A percentile compares a stretch with the other conserved stretches of the same genome.
Conservation (phyloP, 345 rosid genomes). For the Rubroshorea leprosula region DNA sequence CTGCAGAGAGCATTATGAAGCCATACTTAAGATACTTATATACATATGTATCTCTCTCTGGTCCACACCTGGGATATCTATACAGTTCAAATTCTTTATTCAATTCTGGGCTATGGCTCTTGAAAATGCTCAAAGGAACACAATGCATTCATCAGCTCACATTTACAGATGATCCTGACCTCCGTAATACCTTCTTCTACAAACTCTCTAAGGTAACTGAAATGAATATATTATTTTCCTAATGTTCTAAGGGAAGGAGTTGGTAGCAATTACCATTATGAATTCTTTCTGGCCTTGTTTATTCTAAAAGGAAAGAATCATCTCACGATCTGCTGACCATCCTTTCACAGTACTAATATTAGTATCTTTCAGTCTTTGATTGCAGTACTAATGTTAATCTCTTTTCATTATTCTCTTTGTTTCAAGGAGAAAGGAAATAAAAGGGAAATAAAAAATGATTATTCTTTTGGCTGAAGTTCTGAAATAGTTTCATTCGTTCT, state of each 20-base stretch:
- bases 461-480: slow-evolving; percentile 5
- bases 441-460: background rate
- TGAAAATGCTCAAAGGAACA: slow-evolving; percentile 82
- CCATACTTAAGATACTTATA: slow-evolving; percentile 64
- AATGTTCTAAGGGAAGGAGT: background rate
- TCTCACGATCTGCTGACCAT: too few relatives aligned
- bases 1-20: slow-evolving; percentile 83
- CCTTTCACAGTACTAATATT: too few relatives aligned
- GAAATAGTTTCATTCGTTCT: slow-evolving; percentile 18
- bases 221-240: background rate
- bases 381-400: too few relatives aligned
- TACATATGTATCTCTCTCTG: slow-evolving; percentile 80
- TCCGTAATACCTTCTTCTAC: slow-evolving; percentile 73
- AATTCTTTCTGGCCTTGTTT: too few relatives aligned
- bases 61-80: slow-evolving; percentile 92
- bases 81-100: slow-evolving; percentile 91
- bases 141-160: slow-evolving; percentile 97
- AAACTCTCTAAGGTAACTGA: slow-evolving; percentile 67
- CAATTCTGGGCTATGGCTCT: slow-evolving; percentile 87
- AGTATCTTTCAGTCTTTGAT: too few relatives aligned
- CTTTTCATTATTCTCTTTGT: too few relatives aligned
- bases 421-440: too few relatives aligned
- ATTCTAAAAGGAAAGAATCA: too few relatives aligned
- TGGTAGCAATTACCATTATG: background rate
- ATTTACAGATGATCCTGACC: slow-evolving; percentile 82